Evolutionary conservation across 768 basidiomycete genomes (phyloP).

Genomic region (Serendipita sp.): DNA sequence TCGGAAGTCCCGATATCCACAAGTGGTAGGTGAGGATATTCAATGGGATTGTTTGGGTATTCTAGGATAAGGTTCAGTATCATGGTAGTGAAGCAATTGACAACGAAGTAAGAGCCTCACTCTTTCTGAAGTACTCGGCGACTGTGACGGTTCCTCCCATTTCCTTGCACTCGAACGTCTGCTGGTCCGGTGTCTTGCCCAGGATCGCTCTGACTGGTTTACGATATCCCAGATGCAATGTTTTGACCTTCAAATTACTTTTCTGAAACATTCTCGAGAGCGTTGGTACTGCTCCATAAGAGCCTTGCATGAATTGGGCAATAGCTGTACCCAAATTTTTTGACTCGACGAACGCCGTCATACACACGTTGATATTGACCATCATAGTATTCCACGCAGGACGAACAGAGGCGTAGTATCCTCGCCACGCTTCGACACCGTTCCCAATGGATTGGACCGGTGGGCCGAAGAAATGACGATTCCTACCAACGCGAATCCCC

Average conservation of each 20-base stretch:
- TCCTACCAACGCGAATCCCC: slow-evolving; percentile 43
- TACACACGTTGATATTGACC: slow-evolving; percentile 40
- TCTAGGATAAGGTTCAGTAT: slow-evolving; percentile 23
- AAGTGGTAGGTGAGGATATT: slow-evolving; percentile 32
- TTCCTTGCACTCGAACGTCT: slow-evolving; percentile 42
- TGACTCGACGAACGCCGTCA: slow-evolving; percentile 30
- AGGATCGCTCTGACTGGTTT: slow-evolving; percentile 50
- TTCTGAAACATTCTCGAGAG: slow-evolving; percentile 12
- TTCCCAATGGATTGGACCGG: slow-evolving; percentile 24
- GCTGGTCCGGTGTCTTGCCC: slow-evolving; percentile 26
- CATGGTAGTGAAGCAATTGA: not conserved
- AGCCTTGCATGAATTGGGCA: slow-evolving; percentile 30
- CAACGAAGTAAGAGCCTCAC: slow-evolving; percentile 24
- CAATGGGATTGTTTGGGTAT: slow-evolving; percentile 33
- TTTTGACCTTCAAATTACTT: slow-evolving; percentile 45
- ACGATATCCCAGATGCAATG: slow-evolving; percentile 37
- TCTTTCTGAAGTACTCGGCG: slow-evolving; percentile 42
- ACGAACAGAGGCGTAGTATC: slow-evolving; percentile 26
- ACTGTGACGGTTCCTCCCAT: slow-evolving; percentile 39
- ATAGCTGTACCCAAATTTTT: slow-evolving; percentile 45
- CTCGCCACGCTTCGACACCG: slow-evolving; percentile 46
- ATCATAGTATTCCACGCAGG: slow-evolving; percentile 30
- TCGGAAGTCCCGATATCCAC: slow-evolving; percentile 38
- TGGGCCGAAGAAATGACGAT: slow-evolving; percentile 45
- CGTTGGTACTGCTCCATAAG: slow-evolving; percentile 37